These are phyloP conservation scores for Mycena galopus DNA, from an alignment of 768 basidiomycete genomes.

Conservation along the genomic window DNA sequence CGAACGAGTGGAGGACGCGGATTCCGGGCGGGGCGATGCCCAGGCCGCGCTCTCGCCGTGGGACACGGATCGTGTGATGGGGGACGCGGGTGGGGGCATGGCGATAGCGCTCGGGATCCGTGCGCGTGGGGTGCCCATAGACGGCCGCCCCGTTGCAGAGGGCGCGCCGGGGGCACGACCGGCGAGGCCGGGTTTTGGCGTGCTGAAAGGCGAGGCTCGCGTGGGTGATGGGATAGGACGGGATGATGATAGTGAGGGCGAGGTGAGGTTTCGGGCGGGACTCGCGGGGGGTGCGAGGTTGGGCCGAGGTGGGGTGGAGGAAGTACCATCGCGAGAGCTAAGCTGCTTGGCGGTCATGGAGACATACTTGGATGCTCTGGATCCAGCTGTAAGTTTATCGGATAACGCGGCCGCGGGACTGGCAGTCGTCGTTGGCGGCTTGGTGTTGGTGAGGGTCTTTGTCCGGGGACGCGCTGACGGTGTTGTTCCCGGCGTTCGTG, in stretches of 20 bases:
- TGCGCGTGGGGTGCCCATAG: constrained; percentile 70
- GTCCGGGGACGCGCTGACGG: constrained; percentile 50
- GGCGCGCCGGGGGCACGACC: constrained; percentile 52
- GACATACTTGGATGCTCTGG: constrained; percentile 86
- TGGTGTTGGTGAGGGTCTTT: constrained; percentile 48
- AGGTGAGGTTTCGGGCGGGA: constrained; percentile 44
- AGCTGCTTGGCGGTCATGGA: constrained; percentile 90
- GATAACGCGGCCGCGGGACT: constrained; percentile 48
- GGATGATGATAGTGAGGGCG: constrained; percentile 52
- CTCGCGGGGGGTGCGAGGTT: constrained; percentile 39
- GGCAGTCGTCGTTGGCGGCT: constrained; percentile 45
- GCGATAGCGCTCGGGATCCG: constrained; percentile 80
- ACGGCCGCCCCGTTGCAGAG: constrained; percentile 52
- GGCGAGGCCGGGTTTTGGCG: constrained; percentile 68
- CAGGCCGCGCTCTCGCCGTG: constrained; percentile 55
- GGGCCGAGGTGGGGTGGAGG: constrained; percentile 48
- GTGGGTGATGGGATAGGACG: constrained; percentile 56
- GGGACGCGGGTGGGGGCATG: constrained; percentile 87
- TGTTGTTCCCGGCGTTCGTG: constrained; percentile 55
- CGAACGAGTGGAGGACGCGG: constrained; percentile 44
- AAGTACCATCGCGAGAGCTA: constrained; percentile 56
- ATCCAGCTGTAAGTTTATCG: constrained; percentile 80
- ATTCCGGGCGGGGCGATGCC: constrained; percentile 53
- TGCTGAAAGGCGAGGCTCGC: constrained; percentile 71
- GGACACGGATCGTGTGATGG: constrained; percentile 57